These are phyloP conservation scores for Umbelopsis sp. DNA, from an alignment of 192 early-diverging fungal genomes.

Conservation along the genomic window DNA sequence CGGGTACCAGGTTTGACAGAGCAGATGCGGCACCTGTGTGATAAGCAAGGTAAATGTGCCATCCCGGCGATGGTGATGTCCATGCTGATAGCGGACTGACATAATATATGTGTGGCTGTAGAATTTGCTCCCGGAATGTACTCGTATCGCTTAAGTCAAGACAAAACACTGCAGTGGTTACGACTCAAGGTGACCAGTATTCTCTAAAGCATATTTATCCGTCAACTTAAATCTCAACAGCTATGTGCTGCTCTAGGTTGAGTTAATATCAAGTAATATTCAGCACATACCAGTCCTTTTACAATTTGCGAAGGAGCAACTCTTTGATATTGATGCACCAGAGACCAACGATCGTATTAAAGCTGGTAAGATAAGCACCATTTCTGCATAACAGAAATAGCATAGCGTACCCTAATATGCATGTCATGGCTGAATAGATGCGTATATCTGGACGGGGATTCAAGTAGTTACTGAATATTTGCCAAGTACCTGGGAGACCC, in stretches of 20 bases:
- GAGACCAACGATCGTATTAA: background rate
- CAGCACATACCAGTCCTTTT: background rate
- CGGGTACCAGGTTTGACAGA: conserved; percentile 26
- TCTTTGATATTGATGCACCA: conserved; percentile 6
- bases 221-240: too few relatives aligned
- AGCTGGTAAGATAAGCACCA: background rate
- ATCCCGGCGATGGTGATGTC: background rate
- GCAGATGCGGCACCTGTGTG: conserved; percentile 35
- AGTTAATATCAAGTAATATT: background rate
- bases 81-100: background rate
- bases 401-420: background rate
- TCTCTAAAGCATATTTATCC: too few relatives aligned
- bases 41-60: conserved; percentile 26
- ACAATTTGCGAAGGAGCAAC: background rate
- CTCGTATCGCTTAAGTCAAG: conserved; percentile 45
- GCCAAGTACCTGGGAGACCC: background rate
- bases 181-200: conserved; percentile 32
- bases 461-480: conserved; percentile 8
- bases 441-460: conserved; percentile 4
- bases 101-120: background rate
- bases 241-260: too few relatives aligned
- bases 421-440: background rate
- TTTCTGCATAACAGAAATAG: too few relatives aligned
- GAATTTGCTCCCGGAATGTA: conserved; percentile 3
- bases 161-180: conserved; percentile 43